Evolutionary conservation across 768 basidiomycete genomes (phyloP), one percentile per base, ranked within the genome.

Genomic region (Kwoniella newhampshirensis): DNA sequence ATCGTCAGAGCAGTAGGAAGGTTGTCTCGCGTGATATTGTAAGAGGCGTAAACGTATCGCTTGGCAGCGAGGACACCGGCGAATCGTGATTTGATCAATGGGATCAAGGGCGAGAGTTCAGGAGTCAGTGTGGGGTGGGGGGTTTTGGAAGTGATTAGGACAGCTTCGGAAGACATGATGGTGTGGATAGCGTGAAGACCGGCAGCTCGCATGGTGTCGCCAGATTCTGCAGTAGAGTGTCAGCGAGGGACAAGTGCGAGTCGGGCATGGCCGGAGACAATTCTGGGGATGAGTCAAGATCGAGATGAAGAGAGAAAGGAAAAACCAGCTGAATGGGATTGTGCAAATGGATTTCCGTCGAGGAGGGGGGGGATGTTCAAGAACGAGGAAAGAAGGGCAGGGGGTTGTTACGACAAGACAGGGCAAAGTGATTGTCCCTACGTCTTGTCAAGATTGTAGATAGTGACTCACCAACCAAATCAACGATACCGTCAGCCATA

Each of bases 121-220:
- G 85, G 81, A 59, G 72, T 72, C n/a, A 76, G 59, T 7, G 75
- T 64, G 11, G 68, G 41, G 68, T 75, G 76, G 18, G 74, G 72
- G 30, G 58, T 67, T 18, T 62, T 53, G 15, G 78, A 90, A 60
- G 85, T 88, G 81, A 99, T 96, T 32, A 99, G 84, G 51, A 97
- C 89, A 11, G 94, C 93, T 78, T 99, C 88, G 0, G 87, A 84
- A 37, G 86, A 77, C 52, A 99, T 83, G 11, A 99, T 75, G 9
- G 91, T 97, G 13, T 86, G 87, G 68, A 99, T 97, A 37, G 94
- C 85, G 75, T 89, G 89, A 53, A 98, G 81, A 35, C 94, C 96
- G 0, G 93, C 93, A 23, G 94, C 96, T 30, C 94, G 89, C 96
- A 99, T 99, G 7, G 96, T 99, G 70, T 99, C 96, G 40, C 96